Conservation (phyloP, 345 rosid species). For the Aurinia saxatilis region DNA sequence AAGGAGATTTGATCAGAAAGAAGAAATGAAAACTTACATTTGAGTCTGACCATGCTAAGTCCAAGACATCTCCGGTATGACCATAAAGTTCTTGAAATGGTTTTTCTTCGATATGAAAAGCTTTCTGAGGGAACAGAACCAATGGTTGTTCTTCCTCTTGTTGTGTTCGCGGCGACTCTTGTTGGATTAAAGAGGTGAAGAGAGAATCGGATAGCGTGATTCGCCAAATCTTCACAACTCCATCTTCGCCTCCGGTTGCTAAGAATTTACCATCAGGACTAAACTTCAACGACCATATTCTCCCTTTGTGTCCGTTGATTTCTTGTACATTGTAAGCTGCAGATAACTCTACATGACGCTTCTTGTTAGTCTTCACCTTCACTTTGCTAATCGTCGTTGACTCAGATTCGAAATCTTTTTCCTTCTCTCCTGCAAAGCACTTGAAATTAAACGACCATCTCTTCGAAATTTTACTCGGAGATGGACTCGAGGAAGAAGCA, state of each 20-base stretch:
- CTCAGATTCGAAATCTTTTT: background rate
- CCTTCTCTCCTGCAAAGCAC: constrained; percentile 20
- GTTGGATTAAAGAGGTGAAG: constrained; percentile 22
- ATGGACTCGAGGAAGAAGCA: constrained; percentile 6
- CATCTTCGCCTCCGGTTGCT: constrained; percentile 89
- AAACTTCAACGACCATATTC: constrained; percentile 69
- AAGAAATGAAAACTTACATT: constrained; percentile 44
- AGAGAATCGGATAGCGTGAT: constrained; percentile 40
- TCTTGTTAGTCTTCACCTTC: constrained; percentile 56
- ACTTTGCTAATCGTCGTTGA: constrained; percentile 27
- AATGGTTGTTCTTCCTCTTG: constrained; percentile 31
- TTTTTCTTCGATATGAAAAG: constrained; percentile 56
- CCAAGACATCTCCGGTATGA: constrained; percentile 63
- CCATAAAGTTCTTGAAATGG: constrained; percentile 73
- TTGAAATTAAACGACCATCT: constrained; percentile 61
- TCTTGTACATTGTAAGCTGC: constrained; percentile 54
- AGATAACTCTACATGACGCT: constrained; percentile 60
- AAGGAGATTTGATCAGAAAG: no score
- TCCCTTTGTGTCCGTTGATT: constrained; percentile 69
- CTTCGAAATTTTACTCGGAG: constrained; percentile 23
- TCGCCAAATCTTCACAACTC: constrained; percentile 66
- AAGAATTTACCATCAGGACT: constrained; percentile 75
- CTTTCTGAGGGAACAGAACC: constrained; percentile 52
- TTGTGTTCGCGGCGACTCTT: constrained; percentile 9
- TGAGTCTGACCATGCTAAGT: constrained; percentile 78